These are phyloP conservation scores for Pseudoturritis turrita DNA, from an alignment of 345 rosid genomes.

Conservation along the genomic window DNA sequence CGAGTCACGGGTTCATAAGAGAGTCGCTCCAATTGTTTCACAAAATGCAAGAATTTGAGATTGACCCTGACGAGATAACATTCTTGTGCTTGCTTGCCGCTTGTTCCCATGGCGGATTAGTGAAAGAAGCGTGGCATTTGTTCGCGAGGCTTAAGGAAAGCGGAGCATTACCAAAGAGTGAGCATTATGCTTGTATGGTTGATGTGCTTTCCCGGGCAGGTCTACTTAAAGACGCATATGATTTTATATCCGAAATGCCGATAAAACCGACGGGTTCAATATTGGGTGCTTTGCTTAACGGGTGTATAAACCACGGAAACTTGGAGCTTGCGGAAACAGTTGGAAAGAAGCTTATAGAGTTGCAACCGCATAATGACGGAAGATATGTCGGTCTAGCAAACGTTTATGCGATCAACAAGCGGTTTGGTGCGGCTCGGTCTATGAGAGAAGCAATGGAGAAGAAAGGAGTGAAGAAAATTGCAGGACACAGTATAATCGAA, in stretches of 20 bases:
- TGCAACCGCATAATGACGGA: constrained; percentile 71
- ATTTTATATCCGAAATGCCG: constrained; percentile 49
- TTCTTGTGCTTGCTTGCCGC: constrained; percentile 70
- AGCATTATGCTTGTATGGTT: constrained; percentile 89
- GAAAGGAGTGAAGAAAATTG: constrained; percentile 72
- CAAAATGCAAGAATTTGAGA: constrained; percentile 50
- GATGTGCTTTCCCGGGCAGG: constrained; percentile 80
- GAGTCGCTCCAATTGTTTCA: constrained; percentile 55
- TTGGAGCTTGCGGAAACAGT: constrained; percentile 60
- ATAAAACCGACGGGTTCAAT: constrained; percentile 59
- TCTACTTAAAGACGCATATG: constrained; percentile 54
- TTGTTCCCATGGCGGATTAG: constrained; percentile 83
- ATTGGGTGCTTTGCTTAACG: constrained; percentile 70
- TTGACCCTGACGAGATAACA: constrained; percentile 73
- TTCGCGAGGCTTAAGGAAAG: constrained; percentile 40
- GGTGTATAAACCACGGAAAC: constrained; percentile 64
- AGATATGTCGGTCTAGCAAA: constrained; percentile 68
- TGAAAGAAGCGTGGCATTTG: constrained; percentile 61
- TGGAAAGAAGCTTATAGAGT: constrained; percentile 69
- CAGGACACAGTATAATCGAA: constrained; percentile 66
- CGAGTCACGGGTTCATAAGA: constrained; percentile 61
- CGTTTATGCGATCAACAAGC: constrained; percentile 48
- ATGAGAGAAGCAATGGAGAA: constrained; percentile 71
- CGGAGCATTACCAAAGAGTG: constrained; percentile 49
- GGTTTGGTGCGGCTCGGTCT: constrained; percentile 60